phyloP scores from a whole-genome alignment of 2,329 filamentous ascomycete species.

The Aureobasidium sp. region DNA sequence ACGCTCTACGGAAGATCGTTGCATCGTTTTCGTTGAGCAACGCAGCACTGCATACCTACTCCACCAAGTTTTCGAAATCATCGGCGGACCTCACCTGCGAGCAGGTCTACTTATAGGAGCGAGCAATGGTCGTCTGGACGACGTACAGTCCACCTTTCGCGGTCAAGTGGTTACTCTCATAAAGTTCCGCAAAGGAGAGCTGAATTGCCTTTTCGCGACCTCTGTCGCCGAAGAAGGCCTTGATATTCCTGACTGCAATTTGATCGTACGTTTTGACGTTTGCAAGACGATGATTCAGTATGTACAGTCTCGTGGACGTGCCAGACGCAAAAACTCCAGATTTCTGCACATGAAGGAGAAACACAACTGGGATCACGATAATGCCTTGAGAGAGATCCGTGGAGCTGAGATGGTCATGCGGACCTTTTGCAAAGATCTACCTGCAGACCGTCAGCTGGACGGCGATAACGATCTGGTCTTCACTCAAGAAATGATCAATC shows the following conservation, averaged over 20 bases:
- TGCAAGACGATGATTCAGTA: conserved; percentile 90
- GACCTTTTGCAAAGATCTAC: conserved; percentile 66
- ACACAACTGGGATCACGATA: conserved; percentile 53
- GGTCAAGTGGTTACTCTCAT: conserved; percentile 66
- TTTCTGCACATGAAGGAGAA: conserved; percentile 79
- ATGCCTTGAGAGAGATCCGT: conserved; percentile 50
- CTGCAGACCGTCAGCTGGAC: conserved; percentile 61
- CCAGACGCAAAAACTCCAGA: conserved; percentile 65
- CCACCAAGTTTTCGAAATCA: conserved; percentile 52
- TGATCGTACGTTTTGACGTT: conserved; percentile 72
- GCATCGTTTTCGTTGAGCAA: conserved; percentile 81
- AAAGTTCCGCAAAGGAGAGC: conserved; percentile 49
- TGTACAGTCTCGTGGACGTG: conserved; percentile 83
- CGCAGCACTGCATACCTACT: conserved; percentile 70
- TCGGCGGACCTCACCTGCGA: conserved; percentile 51
- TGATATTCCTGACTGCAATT: conserved; percentile 57
- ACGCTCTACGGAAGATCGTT: conserved; percentile 49
- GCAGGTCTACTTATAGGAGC: conserved; percentile 58
- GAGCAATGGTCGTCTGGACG: conserved; percentile 29
- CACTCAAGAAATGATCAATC: conserved; percentile 42
- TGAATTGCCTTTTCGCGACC: conserved; percentile 56
- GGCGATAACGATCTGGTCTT: conserved; percentile 51
- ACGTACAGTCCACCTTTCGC: conserved; percentile 58
- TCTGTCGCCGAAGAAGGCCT: conserved; percentile 59
- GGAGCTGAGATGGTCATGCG: conserved; percentile 54